Evolutionary conservation across 2,329 filamentous ascomycete genomes (phyloP).

Genomic region (Fusarium ramigenum): DNA sequence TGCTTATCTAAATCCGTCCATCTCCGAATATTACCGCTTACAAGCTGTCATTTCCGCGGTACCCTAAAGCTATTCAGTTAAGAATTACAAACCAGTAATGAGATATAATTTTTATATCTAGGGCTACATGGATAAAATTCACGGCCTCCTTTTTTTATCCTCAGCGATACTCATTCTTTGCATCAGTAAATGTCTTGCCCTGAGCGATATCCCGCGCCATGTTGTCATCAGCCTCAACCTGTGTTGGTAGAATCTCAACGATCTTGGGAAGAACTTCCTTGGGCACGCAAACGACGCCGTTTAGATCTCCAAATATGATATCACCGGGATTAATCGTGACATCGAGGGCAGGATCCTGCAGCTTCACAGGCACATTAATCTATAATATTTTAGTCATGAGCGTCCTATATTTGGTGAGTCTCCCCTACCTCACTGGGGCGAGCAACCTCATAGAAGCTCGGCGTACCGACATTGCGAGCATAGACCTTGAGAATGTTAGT

Average conservation of each 20-base stretch:
- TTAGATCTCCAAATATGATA: slow-evolving; percentile 9
- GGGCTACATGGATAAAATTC: too few relatives aligned
- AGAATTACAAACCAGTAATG: neutral
- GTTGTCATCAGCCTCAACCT: slow-evolving; percentile 25
- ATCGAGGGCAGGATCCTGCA: slow-evolving; percentile 7
- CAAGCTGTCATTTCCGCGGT: neutral
- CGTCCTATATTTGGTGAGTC: fast-evolving
- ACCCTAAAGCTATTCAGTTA: neutral
- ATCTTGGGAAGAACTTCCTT: neutral
- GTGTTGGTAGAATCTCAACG: slow-evolving; percentile 3
- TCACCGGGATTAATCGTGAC: neutral
- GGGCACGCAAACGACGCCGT: slow-evolving; percentile 23
- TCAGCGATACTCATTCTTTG: neutral
- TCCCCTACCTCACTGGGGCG: neutral
- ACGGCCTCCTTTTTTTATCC: too few relatives aligned
- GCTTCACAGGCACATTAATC: slow-evolving; percentile 9
- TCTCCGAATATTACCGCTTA: neutral
- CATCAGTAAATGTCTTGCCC: neutral
- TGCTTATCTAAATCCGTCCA: neutral
- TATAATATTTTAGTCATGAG: neutral
- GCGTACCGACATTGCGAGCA: slow-evolving; percentile 12
- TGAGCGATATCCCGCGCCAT: neutral
- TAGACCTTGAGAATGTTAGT: neutral
- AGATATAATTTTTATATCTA: too few relatives aligned
- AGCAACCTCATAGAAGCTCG: slow-evolving; percentile 2